Base-by-base conservation (phyloP, 1,139 yeast genomes). In the Pichia sp. region DNA sequence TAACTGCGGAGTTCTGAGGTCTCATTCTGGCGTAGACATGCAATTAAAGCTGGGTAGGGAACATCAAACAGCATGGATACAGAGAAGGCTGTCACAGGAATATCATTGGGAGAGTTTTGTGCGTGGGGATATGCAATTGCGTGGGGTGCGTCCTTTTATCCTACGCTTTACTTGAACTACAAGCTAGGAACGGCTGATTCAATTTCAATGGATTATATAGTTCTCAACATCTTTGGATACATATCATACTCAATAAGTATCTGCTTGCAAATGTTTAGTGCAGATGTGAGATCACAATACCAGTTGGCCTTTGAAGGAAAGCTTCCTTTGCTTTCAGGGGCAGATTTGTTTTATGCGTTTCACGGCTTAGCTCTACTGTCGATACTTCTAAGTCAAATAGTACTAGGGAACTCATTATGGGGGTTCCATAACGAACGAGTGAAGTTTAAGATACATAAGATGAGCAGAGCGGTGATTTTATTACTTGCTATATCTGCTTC, bases 121-220 rank as follows among this genome's bases (percentile, higher is more conserved):
- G 60, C 58, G 3, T 55, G 60, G 59, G 30, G 44, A 3, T 58
- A 56, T 40, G 62, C 59, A 3, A 35, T 51, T 7, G 35, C 42
- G 3, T 58, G 61, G 60, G 60, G 74, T 62, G 34, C 66, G 1
- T 64, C 74, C 1, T 65, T 65, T 51, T 69, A 69, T 41, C 72
- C 74, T 3, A 66, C 72, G 3, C 33, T 70, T 5, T 31, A 59
- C 11, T 52, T 65, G 11, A 67, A 68, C 38, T 59, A 58, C 45
- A 50, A 43, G 18, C 50, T 59, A 12, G 54, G 51, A 35, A 60
- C 69, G 0, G 53, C 74, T 0, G 66, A 64, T 33, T 71, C 72
- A 0, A 48, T 69, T 3, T 70, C 75, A 0, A 44, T 61, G 4
- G 75, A 70, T 41, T 68, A 62, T 39, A 50, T 66, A 1, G 50